Conservation (phyloP, 345 rosid species). For the Linum trigynum region DNA sequence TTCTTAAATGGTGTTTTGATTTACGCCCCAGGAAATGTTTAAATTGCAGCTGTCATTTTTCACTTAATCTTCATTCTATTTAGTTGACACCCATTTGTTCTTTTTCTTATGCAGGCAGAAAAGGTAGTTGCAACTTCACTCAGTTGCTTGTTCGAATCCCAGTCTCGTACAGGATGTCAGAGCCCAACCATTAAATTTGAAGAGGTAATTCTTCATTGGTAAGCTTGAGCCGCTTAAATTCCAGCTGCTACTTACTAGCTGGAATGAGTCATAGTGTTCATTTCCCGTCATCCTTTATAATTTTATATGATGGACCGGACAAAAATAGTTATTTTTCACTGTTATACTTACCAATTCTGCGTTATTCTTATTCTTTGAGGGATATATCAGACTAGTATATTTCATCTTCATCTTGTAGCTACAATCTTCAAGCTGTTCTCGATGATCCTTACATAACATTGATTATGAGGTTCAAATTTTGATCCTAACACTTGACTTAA, state of each 20-base stretch:
- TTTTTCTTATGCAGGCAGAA: conserved; percentile 47
- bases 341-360: conserved; percentile 1
- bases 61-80: conserved; percentile 9
- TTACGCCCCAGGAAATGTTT: not conserved
- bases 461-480: not conserved
- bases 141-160: conserved; percentile 45
- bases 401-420: no score
- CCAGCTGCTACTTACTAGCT: not conserved
- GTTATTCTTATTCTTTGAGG: not conserved
- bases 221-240: not conserved
- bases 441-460: no score
- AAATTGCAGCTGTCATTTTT: conserved; percentile 11
- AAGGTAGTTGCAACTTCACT: conserved; percentile 72
- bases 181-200: conserved; percentile 38
- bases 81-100: not conserved
- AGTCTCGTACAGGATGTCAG: conserved; percentile 30
- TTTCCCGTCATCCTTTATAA: not conserved
- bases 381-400: not conserved
- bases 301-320: not conserved
- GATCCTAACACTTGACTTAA: no score
- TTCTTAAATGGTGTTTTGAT: not conserved
- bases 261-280: not conserved
- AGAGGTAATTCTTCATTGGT: conserved; percentile 40
- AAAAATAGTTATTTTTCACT: not conserved
- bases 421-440: no score